Percentiles rank a stretch among this genome's conserved stretches.
Evolutionary conservation across 2,329 filamentous ascomycete species (phyloP).

Genomic region (Fusarium aywerte): DNA sequence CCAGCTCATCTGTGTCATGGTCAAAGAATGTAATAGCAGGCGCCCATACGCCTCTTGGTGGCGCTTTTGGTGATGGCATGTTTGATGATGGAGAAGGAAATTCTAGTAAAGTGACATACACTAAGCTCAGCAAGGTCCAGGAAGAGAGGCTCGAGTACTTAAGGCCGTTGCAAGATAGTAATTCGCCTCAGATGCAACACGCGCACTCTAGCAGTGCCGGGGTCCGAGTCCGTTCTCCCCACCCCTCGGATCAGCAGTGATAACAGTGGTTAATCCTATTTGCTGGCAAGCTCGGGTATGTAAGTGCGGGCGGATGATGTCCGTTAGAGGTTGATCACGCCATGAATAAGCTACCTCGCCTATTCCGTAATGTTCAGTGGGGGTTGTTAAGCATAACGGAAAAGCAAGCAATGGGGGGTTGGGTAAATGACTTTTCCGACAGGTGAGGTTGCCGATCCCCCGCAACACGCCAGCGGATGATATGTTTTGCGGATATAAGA

Average conservation of each 20-base stretch:
- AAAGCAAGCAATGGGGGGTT: slow-evolving; percentile 6
- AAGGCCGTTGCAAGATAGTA: slow-evolving; percentile 5
- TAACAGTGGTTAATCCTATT: background rate
- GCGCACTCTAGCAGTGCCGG: background rate
- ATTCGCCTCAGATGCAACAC: background rate
- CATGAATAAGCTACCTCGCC: background rate
- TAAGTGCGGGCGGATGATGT: background rate
- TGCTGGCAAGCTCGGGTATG: background rate
- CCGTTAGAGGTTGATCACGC: background rate
- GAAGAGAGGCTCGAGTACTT: slow-evolving; percentile 31
- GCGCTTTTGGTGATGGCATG: slow-evolving; percentile 36
- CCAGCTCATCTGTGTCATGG: slow-evolving; percentile 59
- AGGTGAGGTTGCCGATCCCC: slow-evolving; percentile 17
- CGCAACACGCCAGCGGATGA: background rate
- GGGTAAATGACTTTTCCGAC: slow-evolving; percentile 16
- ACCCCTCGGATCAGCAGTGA: background rate
- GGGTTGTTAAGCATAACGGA: background rate
- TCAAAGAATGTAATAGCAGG: slow-evolving; percentile 67
- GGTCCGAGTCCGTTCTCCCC: background rate
- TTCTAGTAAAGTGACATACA: background rate
- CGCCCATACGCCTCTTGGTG: slow-evolving; percentile 59
- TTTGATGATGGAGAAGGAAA: background rate
- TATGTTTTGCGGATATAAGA: background rate
- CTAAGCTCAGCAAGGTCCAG: background rate
- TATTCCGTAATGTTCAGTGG: background rate